A percentile compares a stretch with the other conserved stretches of the same genome.
Conservation (phyloP, 192 early-diverging fungal genomes). For the Coemansia umbellata region DNA sequence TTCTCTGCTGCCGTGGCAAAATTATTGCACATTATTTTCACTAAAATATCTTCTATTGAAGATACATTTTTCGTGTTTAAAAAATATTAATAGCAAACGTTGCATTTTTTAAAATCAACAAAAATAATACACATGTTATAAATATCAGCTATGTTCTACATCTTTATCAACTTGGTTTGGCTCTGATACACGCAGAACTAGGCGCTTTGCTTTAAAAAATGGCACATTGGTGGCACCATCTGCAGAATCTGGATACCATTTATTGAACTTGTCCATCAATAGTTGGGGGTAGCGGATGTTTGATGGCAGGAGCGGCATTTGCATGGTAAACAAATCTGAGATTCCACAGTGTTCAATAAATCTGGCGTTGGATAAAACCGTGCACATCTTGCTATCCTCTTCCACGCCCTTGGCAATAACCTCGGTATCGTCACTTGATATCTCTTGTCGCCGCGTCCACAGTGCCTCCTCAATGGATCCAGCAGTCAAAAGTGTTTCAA, state of each 20-base stretch:
- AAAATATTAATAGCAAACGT: too few relatives aligned
- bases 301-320: constrained; percentile 10
- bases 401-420: constrained; percentile 26
- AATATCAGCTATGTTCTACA: too few relatives aligned
- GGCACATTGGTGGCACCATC: constrained; percentile 10
- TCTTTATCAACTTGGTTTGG: too few relatives aligned
- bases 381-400: constrained; percentile 48
- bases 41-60: not conserved
- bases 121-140: too few relatives aligned
- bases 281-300: constrained; percentile 24
- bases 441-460: constrained; percentile 37
- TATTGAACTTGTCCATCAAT: constrained; percentile 22
- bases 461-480: constrained; percentile 44
- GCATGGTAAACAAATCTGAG: constrained; percentile 3
- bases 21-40: not conserved
- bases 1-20: not conserved
- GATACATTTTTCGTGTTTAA: too few relatives aligned
- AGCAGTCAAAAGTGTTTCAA: constrained; percentile 38
- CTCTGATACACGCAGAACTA: constrained; percentile 16
- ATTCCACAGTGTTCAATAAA: constrained; percentile 11
- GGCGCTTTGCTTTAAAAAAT: constrained; percentile 23
- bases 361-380: constrained; percentile 28
- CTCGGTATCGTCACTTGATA: constrained; percentile 14
- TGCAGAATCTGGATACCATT: constrained; percentile 24
- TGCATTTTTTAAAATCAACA: not conserved